These are phyloP conservation scores for Fusarium coffeatum DNA, from an alignment of 2,329 filamentous ascomycete genomes.

Conservation along the genomic window DNA sequence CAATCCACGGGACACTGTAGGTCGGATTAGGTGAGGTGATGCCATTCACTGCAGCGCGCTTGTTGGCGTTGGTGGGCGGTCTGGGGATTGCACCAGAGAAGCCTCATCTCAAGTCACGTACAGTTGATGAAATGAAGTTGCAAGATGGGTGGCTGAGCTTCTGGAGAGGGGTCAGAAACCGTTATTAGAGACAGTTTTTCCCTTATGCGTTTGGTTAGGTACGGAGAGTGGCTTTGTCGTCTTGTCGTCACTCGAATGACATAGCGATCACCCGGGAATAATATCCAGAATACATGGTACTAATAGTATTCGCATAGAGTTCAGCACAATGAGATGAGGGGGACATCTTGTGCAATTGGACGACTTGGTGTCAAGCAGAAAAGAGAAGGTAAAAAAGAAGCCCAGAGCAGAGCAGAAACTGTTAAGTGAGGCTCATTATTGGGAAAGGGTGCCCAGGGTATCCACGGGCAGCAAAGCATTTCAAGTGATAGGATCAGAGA, in stretches of 20 bases:
- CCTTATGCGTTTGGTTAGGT: not conserved
- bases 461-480: constrained; percentile 14
- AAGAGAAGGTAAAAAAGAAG: constrained; percentile 6
- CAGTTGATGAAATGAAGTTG: constrained; percentile 9
- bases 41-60: constrained; percentile 36
- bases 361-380: constrained; percentile 18
- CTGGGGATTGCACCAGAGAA: constrained; percentile 26
- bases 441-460: constrained; percentile 22
- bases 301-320: not conserved
- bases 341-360: constrained; percentile 21
- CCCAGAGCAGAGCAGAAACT: not conserved
- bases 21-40: constrained; percentile 37
- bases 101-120: not conserved
- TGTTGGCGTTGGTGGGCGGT: constrained; percentile 35
- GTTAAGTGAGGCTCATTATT: constrained; percentile 33
- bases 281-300: not conserved
- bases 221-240: not conserved
- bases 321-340: not conserved
- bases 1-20: constrained; percentile 9
- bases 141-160: not conserved
- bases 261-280: constrained; percentile 2
- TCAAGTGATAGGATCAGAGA: constrained; percentile 18
- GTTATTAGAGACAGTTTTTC: not conserved
- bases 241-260: not conserved
- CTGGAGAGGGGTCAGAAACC: not conserved